Base-by-base conservation (phyloP, 257 asterid species). In the Echium plantagineum region DNA sequence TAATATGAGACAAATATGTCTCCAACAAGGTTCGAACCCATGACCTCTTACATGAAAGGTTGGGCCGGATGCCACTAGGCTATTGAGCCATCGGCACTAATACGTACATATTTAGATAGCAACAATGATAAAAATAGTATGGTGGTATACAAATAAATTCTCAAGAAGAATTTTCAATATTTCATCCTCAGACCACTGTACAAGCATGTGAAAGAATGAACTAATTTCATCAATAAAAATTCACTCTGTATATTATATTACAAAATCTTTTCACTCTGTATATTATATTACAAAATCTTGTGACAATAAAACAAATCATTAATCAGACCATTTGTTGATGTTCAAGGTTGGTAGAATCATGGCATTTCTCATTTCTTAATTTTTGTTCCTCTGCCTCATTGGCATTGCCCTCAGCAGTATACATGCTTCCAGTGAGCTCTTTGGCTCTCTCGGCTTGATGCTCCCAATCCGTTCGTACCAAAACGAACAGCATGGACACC, bases 381-480 rank as follows among this genome's bases (percentile, higher is more conserved):
- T 42, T 52, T 2, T n/a, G 6, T 17, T 60, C 55, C 16, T 62
- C 55, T 20, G 59, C 71, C 1, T 58, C 69, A 5, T 48, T 66
- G n/a, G 48, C 66, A 5, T 12, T 42, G 4, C 28, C 42, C 35
- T 59, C 63, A 65, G 21, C 15, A 60, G 31, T 26, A 32, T 49
- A 21, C n/a, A 69, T 55, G 24, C 66, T 57, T 35, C 52, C 66
- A 53, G 80, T 72, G 42, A 76, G 62, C n/a, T 69, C 73, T 47
- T 57, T 76, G 16, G 81, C 81, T 63, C 75, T 69, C 51, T 55
- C 52, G 22, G 78, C 81, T 60, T 69, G 66, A 35, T 21, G 38
- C 35, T 76, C 71, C 81, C 81, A 76, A 46, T 76, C 69, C 12
- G 81, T 76, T 24, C 66, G 46, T 12, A 32, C 20, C 69, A 76